Conservation (phyloP, 1,284 basidiomycete genomes). For the Kalmanozyma brasiliensis region DNA sequence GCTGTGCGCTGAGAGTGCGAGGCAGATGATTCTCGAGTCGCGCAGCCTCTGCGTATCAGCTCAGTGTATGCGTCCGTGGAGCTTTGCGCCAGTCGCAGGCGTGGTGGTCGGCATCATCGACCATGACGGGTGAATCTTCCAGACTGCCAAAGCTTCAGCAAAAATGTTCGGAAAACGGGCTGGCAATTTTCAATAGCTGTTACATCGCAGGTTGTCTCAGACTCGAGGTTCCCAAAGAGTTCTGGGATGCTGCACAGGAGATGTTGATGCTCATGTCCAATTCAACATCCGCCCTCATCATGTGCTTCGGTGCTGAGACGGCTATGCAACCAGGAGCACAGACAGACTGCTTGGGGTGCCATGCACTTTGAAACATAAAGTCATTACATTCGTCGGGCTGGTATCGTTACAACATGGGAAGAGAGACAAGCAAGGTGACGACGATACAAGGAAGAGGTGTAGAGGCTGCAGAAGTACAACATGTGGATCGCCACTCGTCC, state of each 20-base stretch:
- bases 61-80: too few relatives aligned
- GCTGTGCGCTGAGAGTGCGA: too few relatives aligned
- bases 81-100: too few relatives aligned
- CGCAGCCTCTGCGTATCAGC: too few relatives aligned
- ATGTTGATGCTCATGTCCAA: too few relatives aligned
- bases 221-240: too few relatives aligned
- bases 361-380: too few relatives aligned
- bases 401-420: slow-evolving; percentile 24
- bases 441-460: neutral
- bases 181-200: neutral
- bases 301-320: too few relatives aligned
- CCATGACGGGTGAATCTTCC: slow-evolving; percentile 12
- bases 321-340: too few relatives aligned
- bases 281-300: slow-evolving; percentile 39
- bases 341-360: too few relatives aligned
- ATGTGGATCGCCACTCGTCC: neutral
- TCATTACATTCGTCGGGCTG: slow-evolving; percentile 20
- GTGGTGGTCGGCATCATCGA: neutral
- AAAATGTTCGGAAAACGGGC: slow-evolving; percentile 31
- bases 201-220: neutral
- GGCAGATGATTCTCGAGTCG: too few relatives aligned
- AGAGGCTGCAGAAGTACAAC: slow-evolving; percentile 3
- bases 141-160: neutral
- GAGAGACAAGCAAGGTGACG: slow-evolving; percentile 2
- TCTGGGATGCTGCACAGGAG: slow-evolving; percentile 30